Evolutionary conservation across 495 filamentous ascomycete genomes (phyloP).

Genomic region (Penicillium pancosmium): DNA sequence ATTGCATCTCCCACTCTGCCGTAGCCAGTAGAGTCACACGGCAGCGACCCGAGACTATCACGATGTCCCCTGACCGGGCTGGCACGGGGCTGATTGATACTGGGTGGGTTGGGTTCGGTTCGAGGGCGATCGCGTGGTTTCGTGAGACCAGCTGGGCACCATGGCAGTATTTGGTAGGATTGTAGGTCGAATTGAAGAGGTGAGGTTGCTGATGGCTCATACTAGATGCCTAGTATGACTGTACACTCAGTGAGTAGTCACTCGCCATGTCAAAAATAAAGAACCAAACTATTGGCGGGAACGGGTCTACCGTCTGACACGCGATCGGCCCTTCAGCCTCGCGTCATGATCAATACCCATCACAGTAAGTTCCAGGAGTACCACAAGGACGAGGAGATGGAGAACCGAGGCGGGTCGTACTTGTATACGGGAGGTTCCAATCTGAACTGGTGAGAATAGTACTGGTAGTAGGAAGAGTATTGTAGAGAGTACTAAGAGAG

Average conservation of each 20-base stretch:
- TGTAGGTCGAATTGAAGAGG: neutral
- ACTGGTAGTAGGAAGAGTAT: neutral
- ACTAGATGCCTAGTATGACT: no score
- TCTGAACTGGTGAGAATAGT: neutral
- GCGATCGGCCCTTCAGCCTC: neutral
- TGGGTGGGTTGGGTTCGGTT: neutral
- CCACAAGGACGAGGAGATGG: neutral
- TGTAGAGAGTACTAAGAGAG: neutral
- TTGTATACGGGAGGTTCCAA: no score
- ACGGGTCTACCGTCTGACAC: neutral
- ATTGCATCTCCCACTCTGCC: neutral
- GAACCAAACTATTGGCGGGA: no score
- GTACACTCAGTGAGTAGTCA: no score
- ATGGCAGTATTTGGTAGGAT: neutral
- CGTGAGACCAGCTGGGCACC: neutral
- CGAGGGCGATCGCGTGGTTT: constrained; percentile 4
- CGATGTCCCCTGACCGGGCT: constrained; percentile 1
- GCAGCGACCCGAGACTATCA: neutral
- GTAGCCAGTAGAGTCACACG: constrained; percentile 6
- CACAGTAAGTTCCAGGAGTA: neutral
- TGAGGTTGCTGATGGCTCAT: neutral
- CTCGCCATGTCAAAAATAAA: no score
- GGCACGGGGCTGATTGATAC: neutral
- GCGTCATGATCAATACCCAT: neutral
- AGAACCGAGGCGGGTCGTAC: neutral